phyloP scores from a whole-genome alignment of 164 flowering plant species.

The Warburgia ugandensis region DNA sequence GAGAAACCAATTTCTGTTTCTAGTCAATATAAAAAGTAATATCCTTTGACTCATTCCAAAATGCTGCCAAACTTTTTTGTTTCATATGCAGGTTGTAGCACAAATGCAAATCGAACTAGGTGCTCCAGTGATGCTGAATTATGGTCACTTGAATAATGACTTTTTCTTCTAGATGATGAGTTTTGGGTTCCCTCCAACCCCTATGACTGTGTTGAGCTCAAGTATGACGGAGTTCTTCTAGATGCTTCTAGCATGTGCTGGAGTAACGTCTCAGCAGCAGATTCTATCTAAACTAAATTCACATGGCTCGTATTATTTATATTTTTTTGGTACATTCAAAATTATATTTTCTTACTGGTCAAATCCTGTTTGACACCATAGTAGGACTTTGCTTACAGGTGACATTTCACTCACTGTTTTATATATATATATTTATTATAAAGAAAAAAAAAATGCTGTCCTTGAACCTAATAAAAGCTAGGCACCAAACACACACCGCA shows the following conservation, averaged over 20 bases:
- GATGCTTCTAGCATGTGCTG: slow-evolving; percentile 91
- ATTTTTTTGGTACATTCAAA: too few relatives aligned
- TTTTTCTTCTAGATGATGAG: slow-evolving; percentile 83
- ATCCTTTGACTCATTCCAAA: background rate
- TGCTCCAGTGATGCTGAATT: slow-evolving; percentile 57
- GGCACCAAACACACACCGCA: too few relatives aligned
- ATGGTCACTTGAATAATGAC: slow-evolving; percentile 83
- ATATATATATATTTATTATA: too few relatives aligned
- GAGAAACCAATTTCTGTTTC: background rate
- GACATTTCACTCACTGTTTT: too few relatives aligned
- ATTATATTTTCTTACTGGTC: too few relatives aligned
- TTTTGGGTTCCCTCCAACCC: slow-evolving; percentile 75
- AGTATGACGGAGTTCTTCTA: slow-evolving; percentile 71
- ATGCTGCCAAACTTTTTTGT: slow-evolving; percentile 18
- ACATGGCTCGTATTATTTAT: slow-evolving; percentile 33
- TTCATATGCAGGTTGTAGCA: slow-evolving; percentile 71
- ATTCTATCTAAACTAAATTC: slow-evolving; percentile 56
- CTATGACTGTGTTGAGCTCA: slow-evolving; percentile 78
- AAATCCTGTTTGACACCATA: too few relatives aligned
- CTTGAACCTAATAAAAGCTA: too few relatives aligned
- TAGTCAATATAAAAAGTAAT: background rate
- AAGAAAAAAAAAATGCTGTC: too few relatives aligned
- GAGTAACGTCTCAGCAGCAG: slow-evolving; percentile 57
- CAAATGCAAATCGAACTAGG: slow-evolving; percentile 44
- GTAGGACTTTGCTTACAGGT: too few relatives aligned